Percentiles rank a stretch among this genome's conserved stretches.
phyloP scores from a whole-genome alignment of 2,329 filamentous ascomycete genomes.

The Aspergillus neoniger region DNA sequence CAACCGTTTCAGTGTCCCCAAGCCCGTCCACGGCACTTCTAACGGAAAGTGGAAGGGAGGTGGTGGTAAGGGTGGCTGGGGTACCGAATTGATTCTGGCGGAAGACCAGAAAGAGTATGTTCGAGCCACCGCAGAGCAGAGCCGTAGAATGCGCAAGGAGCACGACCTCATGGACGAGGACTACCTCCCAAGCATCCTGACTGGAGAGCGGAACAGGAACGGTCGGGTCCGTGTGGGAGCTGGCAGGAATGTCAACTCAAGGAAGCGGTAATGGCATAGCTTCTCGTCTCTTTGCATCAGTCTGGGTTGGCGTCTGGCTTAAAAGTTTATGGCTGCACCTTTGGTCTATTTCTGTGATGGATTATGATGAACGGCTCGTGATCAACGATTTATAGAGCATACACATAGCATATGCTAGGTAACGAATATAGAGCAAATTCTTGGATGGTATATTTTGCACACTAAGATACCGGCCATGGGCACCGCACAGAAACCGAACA shows the following conservation, averaged over 20 bases:
- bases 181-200: slow-evolving; percentile 82
- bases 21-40: slow-evolving; percentile 77
- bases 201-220: slow-evolving; percentile 68
- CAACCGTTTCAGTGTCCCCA: slow-evolving; percentile 89
- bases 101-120: slow-evolving; percentile 96
- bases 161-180: slow-evolving; percentile 94
- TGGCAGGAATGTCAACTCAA: slow-evolving; percentile 82
- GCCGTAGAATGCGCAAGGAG: slow-evolving; percentile 61
- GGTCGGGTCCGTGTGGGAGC: slow-evolving; percentile 79
- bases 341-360: slow-evolving; percentile 4
- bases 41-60: slow-evolving; percentile 70
- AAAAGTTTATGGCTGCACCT: slow-evolving; percentile 21
- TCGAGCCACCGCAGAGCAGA: slow-evolving; percentile 63
- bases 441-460: slow-evolving; percentile 5
- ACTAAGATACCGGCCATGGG: slow-evolving; percentile 4
- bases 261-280: slow-evolving; percentile 49
- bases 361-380: slow-evolving; percentile 17
- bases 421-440: slow-evolving; percentile 16
- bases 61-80: slow-evolving; percentile 87
- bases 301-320: slow-evolving; percentile 25
- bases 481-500: slow-evolving; percentile 18
- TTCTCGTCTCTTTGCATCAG: slow-evolving; percentile 16
- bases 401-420: slow-evolving; percentile 13
- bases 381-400: slow-evolving; percentile 17
- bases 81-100: slow-evolving; percentile 76